Percentiles rank a stretch among this genome's conserved stretches.
Evolutionary conservation across 106 monocot species (phyloP).

Genomic region (Xerophyta viscosa): DNA sequence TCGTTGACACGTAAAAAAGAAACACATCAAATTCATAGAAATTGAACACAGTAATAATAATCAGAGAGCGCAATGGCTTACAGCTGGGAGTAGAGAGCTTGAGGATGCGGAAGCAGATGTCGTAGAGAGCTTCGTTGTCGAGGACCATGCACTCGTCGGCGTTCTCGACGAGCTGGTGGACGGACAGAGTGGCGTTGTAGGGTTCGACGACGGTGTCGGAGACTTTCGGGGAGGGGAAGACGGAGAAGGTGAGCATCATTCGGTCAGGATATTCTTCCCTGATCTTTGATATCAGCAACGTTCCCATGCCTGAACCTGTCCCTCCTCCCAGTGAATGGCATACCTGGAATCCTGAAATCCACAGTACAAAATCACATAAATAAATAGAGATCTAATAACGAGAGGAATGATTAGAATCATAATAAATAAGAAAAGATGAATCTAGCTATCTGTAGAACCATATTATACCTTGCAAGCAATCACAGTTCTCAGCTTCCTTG

Average conservation of each 20-base stretch:
- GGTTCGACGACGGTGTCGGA: conserved; percentile 30
- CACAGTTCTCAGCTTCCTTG: conserved; percentile 35
- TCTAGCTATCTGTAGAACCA: too few relatives aligned
- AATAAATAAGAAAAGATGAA: neutral
- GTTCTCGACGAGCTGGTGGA: conserved; percentile 30
- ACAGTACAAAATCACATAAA: neutral
- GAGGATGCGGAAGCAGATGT: conserved; percentile 36
- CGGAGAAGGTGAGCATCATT: conserved; percentile 34
- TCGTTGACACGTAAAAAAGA: too few relatives aligned
- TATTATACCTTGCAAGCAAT: conserved; percentile 32
- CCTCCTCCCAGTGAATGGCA: conserved; percentile 27
- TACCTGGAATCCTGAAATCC: conserved; percentile 17
- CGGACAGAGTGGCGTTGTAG: conserved; percentile 27
- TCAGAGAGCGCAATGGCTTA: conserved; percentile 7
- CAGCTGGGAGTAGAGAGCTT: conserved; percentile 32
- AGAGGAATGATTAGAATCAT: neutral
- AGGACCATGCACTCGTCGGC: conserved; percentile 33
- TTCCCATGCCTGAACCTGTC: conserved; percentile 31
- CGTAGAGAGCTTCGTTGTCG: conserved; percentile 26
- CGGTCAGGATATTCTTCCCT: conserved; percentile 31
- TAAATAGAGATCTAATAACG: too few relatives aligned
- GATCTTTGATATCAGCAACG: conserved; percentile 29
- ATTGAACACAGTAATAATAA: too few relatives aligned
- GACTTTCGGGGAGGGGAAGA: conserved; percentile 29
- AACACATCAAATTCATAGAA: neutral